Conservation (phyloP, 202 grass and related monocot genomes). For the Zoysia matrella region DNA sequence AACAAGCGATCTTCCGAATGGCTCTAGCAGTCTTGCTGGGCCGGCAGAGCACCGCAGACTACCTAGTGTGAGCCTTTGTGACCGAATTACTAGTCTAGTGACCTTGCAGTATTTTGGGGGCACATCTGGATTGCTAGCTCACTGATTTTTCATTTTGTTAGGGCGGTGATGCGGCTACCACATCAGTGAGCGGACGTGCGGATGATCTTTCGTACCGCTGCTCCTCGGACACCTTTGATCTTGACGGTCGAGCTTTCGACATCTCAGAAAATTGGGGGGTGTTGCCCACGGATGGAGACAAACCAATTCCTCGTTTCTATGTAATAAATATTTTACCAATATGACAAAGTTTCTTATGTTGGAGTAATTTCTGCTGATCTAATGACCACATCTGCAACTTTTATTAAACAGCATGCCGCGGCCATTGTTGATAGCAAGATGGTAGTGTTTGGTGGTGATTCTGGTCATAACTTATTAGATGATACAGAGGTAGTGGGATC, state of each 20-base stretch:
- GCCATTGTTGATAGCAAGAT: slow-evolving; percentile 92
- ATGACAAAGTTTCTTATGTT: neutral
- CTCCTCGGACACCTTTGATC: slow-evolving; percentile 64
- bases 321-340: slow-evolving; percentile 47
- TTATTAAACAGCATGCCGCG: slow-evolving; percentile 71
- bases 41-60: slow-evolving; percentile 47
- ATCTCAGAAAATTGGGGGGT: slow-evolving; percentile 74
- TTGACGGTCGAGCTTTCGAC: slow-evolving; percentile 52
- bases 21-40: slow-evolving; percentile 47
- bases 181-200: slow-evolving; percentile 66
- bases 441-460: slow-evolving; percentile 90
- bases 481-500: slow-evolving; percentile 73
- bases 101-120: slow-evolving; percentile 5
- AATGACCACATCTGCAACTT: neutral
- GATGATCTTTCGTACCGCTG: slow-evolving; percentile 62
- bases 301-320: slow-evolving; percentile 82
- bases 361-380: neutral
- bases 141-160: slow-evolving; percentile 41
- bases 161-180: slow-evolving; percentile 47
- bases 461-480: slow-evolving; percentile 70
- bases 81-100: slow-evolving; percentile 23
- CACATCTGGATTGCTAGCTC: slow-evolving; percentile 10
- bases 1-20: slow-evolving; percentile 55
- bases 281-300: slow-evolving; percentile 73
- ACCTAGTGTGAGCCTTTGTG: slow-evolving; percentile 62